phyloP scores from a whole-genome alignment of 345 rosid species.

The Microthlaspi erraticum region DNA sequence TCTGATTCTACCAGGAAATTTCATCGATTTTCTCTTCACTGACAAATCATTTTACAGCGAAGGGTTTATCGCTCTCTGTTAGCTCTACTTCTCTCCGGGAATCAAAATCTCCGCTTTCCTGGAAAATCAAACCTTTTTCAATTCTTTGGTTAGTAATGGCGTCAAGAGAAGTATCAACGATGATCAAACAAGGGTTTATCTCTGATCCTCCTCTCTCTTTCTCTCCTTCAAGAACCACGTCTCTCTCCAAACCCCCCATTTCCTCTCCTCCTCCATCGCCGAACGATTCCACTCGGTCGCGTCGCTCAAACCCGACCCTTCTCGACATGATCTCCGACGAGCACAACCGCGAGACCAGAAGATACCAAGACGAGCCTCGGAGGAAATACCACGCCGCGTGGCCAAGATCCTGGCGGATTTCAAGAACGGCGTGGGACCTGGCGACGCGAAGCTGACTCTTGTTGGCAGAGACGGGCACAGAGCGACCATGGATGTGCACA shows the following conservation, averaged over 20 bases:
- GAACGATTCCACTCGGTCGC: slow-evolving; percentile 30
- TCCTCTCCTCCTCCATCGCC: slow-evolving; percentile 22
- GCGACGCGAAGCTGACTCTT: slow-evolving; percentile 72
- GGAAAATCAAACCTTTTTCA: neutral
- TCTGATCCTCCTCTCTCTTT: slow-evolving; percentile 31
- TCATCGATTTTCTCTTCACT: neutral
- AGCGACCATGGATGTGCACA: slow-evolving; percentile 69
- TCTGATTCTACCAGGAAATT: neutral
- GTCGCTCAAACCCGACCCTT: slow-evolving; percentile 54
- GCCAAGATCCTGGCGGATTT: slow-evolving; percentile 59
- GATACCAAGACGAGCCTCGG: slow-evolving; percentile 40
- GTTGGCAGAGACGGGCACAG: slow-evolving; percentile 63
- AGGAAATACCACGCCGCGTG: slow-evolving; percentile 51
- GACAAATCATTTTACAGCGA: no score
- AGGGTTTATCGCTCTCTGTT: neutral
- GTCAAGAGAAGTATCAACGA: slow-evolving; percentile 49
- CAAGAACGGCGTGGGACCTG: slow-evolving; percentile 44
- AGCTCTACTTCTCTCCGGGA: slow-evolving; percentile 20
- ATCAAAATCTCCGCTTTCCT: slow-evolving; percentile 46
- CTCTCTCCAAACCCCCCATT: slow-evolving; percentile 36
- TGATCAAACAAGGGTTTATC: slow-evolving; percentile 68
- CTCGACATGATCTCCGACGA: slow-evolving; percentile 87
- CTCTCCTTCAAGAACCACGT: neutral
- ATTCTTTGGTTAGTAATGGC: neutral
- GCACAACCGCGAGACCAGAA: slow-evolving; percentile 42